A percentile compares a stretch with the other conserved stretches of the same genome.
These are phyloP conservation scores for Neospermospora avenae DNA, from an alignment of 2,329 filamentous ascomycete species.

Conservation along the genomic window DNA sequence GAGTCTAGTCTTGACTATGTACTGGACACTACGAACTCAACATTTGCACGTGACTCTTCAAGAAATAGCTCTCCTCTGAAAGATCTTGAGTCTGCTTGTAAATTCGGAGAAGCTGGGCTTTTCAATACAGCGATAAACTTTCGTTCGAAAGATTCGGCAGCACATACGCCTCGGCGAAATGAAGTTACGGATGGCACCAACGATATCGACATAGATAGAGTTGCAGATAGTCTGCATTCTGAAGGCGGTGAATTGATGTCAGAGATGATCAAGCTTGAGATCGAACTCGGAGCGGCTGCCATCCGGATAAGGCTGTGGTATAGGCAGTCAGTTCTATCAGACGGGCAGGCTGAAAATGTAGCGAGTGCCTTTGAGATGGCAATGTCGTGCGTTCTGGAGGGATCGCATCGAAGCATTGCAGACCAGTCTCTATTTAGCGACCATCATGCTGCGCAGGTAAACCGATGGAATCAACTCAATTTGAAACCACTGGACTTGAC, in stretches of 20 bases:
- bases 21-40: not conserved
- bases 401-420: not conserved
- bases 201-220: too few relatives aligned
- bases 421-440: slow-evolving; percentile 1
- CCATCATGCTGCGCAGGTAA: not conserved
- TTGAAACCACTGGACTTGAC: not conserved
- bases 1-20: slow-evolving; percentile 4
- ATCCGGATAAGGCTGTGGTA: not conserved
- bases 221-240: not conserved
- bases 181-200: not conserved
- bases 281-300: not conserved
- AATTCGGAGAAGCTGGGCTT: not conserved
- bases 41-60: not conserved
- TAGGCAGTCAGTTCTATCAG: not conserved
- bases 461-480: not conserved
- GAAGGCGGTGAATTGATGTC: not conserved
- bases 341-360: not conserved
- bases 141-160: not conserved
- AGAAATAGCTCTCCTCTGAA: not conserved
- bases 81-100: not conserved
- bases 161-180: not conserved
- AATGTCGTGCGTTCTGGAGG: not conserved
- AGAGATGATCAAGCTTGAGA: not conserved
- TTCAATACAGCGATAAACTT: not conserved
- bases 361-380: slow-evolving; percentile 2